phyloP scores from a whole-genome alignment of 2,329 filamentous ascomycete species.

The Fusarium nanum region DNA sequence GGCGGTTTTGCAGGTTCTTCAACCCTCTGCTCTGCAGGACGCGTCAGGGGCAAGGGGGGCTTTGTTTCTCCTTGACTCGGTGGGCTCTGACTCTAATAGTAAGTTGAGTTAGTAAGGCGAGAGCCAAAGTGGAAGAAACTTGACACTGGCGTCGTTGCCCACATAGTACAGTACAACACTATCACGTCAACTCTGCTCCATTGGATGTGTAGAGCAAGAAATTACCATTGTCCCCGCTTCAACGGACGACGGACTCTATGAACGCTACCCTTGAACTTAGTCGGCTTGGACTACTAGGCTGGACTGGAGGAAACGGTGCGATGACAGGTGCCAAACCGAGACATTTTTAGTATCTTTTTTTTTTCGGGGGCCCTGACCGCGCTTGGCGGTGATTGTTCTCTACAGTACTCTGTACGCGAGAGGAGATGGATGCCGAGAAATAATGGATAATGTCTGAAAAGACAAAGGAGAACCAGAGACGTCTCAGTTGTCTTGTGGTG shows the following conservation, averaged over 20 bases:
- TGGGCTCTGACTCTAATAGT: neutral
- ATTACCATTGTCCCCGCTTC: slow-evolving; percentile 28
- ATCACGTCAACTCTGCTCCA: slow-evolving; percentile 9
- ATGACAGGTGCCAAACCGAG: slow-evolving; percentile 31
- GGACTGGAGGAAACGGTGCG: slow-evolving; percentile 4
- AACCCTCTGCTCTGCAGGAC: slow-evolving; percentile 14
- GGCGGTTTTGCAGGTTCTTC: slow-evolving; percentile 25
- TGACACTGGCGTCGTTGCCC: slow-evolving; percentile 12
- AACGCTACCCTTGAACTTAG: slow-evolving; percentile 9
- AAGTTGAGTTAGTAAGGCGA: neutral
- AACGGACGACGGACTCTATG: slow-evolving; percentile 25
- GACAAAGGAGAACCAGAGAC: slow-evolving; percentile 27
- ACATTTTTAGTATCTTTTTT: slow-evolving; percentile 12
- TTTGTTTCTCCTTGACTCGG: slow-evolving; percentile 13
- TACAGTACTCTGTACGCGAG: slow-evolving; percentile 6
- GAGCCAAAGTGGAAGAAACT: slow-evolving; percentile 1
- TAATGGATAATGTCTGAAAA: slow-evolving; percentile 28
- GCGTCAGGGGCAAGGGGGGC: slow-evolving; percentile 17
- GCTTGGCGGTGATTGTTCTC: slow-evolving; percentile 2
- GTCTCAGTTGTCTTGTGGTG: slow-evolving; percentile 28
- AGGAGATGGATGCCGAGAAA: slow-evolving; percentile 31
- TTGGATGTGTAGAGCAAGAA: slow-evolving; percentile 11
- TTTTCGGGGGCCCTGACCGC: slow-evolving; percentile 8
- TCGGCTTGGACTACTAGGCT: neutral
- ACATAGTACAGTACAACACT: neutral